Evolutionary conservation across 2,329 filamentous ascomycete species (phyloP), one percentile per base, ranked within the genome.

Genomic region (Penicillium sclerotiorum): DNA sequence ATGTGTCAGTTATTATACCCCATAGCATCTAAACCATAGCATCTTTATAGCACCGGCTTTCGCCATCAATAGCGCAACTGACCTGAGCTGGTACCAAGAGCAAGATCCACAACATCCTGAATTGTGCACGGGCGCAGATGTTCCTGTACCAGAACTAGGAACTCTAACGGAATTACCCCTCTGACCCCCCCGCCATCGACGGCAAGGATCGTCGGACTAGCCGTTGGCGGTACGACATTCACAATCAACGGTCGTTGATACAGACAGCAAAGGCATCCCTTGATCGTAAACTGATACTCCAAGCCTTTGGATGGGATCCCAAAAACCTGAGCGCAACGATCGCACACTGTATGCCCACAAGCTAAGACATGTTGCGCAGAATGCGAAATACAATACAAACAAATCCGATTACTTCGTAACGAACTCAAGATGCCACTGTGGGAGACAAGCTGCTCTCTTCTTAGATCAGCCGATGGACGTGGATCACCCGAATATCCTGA

Each of bases 181-280:
- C 58, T 52, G 13, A 64, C 52, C 3, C 62, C 55, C 3, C 60
- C 57, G 5, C 60, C 53, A 33, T 68, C 58, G 32, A 68, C 64
- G 7, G 58, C 58, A 4, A 68, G 42, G 13, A 68, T 52, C n/a
- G 44, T 50, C 1, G 57, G 60, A 17, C 61, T 63, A 15, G 58
- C 57, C 2, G 58, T 67, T 5, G 53, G 52, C 6, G 53, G 59
- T 13, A 65, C 51, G 8, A 66, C 28, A 15, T 61, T 50, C 1
- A 62, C 45, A 4, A 58, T 44, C 8, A 63, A 25, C 0, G 45
- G 51, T 12, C 43, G 49, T 5, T 37, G 20, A 11, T 57, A 56
- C 2, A 53, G 38, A 39, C 48, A 64, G n/a, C 51, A 56, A 4
- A 61, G 38, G 39, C 36, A 62, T 13, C 50, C 53, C 1, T 49